Evolutionary conservation across 257 asterid genomes (phyloP).

Genomic region (Dorcoceras hygrometricum): DNA sequence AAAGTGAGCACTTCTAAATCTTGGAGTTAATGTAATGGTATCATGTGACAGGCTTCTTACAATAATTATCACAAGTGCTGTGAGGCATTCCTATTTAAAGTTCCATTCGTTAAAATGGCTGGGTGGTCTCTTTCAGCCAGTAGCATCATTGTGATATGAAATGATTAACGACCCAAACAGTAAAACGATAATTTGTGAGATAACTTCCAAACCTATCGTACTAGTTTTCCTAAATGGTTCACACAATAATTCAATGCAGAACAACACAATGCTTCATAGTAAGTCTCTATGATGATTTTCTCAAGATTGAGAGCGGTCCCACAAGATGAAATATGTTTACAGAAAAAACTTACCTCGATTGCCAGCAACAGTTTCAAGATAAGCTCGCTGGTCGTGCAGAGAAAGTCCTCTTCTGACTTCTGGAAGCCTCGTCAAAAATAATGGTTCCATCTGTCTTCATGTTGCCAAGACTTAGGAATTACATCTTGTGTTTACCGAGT

Average conservation of each 20-base stretch:
- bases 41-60: not conserved
- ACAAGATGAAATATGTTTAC: not conserved
- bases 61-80: not conserved
- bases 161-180: not conserved
- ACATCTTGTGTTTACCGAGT: too few species aligned
- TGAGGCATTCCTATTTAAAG: not conserved
- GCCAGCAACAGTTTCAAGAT: not conserved
- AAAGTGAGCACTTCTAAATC: too few species aligned
- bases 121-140: not conserved
- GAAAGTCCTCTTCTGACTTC: not conserved
- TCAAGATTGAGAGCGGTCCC: too few species aligned
- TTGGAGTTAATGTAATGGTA: too few species aligned
- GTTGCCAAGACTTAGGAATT: not conserved
- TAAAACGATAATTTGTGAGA: not conserved
- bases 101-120: not conserved
- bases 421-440: not conserved
- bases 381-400: not conserved
- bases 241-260: too few species aligned
- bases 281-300: too few species aligned
- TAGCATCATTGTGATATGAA: not conserved
- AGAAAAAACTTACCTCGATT: not conserved
- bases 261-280: too few species aligned
- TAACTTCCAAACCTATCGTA: too few species aligned
- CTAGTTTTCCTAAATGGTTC: too few species aligned
- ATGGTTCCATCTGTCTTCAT: not conserved